A percentile compares a stretch with the other conserved stretches of the same genome.
Evolutionary conservation across 495 filamentous ascomycete species (phyloP).

Genomic region (Cercophora samala): DNA sequence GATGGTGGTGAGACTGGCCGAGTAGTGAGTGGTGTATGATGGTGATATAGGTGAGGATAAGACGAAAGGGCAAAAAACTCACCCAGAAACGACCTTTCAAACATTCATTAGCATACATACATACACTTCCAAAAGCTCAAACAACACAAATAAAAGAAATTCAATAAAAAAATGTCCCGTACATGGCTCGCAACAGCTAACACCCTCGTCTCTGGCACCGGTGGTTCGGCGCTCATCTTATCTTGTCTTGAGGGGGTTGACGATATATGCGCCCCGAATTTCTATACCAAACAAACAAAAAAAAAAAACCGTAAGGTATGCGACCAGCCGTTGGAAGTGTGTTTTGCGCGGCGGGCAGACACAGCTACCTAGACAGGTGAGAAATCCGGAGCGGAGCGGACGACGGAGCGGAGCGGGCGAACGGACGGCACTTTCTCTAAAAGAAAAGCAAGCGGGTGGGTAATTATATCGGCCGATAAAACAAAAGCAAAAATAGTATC

Average conservation of each 20-base stretch:
- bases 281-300: too few species aligned
- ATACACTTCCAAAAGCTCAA: too few species aligned
- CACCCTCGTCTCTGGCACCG: constrained; percentile 80
- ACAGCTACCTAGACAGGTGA: too few species aligned
- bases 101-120: constrained; percentile 32
- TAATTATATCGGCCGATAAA: too few species aligned
- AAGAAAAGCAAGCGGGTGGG: neutral
- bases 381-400: neutral
- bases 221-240: constrained; percentile 44
- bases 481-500: too few species aligned
- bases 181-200: constrained; percentile 98
- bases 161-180: constrained; percentile 38
- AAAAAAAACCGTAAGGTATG: too few species aligned
- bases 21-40: neutral
- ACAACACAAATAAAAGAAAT: constrained; percentile 19
- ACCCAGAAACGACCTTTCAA: constrained; percentile 74
- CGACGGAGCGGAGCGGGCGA: too few species aligned
- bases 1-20: neutral
- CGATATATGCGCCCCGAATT: neutral
- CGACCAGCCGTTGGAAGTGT: neutral
- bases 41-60: neutral
- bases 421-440: too few species aligned
- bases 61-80: constrained; percentile 35
- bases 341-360: too few species aligned
- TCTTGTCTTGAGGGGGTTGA: neutral